These are phyloP conservation scores for Vaucheria bursata DNA, from an alignment of 352 stramenopile species.

Conservation along the genomic window DNA sequence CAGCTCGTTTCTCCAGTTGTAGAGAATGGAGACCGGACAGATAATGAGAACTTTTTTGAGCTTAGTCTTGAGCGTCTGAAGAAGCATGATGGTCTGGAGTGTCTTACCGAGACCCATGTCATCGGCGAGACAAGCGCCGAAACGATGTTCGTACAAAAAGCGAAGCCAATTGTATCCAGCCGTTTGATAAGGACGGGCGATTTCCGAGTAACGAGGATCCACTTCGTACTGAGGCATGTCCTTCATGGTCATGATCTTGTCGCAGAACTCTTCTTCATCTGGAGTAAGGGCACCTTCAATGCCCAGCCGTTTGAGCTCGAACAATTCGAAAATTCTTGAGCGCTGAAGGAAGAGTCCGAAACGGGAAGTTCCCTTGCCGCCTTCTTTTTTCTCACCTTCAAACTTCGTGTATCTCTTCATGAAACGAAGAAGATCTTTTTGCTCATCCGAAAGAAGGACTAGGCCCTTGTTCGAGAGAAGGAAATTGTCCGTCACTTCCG, in stretches of 20 bases:
- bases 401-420: not conserved
- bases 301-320: not conserved
- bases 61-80: conserved; percentile 54
- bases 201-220: not conserved
- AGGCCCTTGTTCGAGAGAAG: not conserved
- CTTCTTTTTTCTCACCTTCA: not conserved
- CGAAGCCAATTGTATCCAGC: not conserved
- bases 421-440: conserved; percentile 1
- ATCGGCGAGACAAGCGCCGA: conserved; percentile 41
- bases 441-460: not conserved
- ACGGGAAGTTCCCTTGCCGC: not conserved
- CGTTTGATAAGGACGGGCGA: not conserved
- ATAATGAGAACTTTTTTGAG: conserved; percentile 69
- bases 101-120: conserved; percentile 59
- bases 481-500: not conserved
- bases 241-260: not conserved
- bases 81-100: conserved; percentile 53
- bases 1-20: conserved; percentile 95
- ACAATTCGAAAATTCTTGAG: not conserved
- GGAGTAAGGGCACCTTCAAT: not conserved
- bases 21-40: conserved; percentile 85
- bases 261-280: not conserved
- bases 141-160: not conserved
- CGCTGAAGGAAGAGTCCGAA: not conserved
- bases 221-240: not conserved